A percentile compares a stretch with the other conserved stretches of the same genome.
phyloP scores from a whole-genome alignment of 768 basidiomycete species.

The Lactarius sanguifluus region DNA sequence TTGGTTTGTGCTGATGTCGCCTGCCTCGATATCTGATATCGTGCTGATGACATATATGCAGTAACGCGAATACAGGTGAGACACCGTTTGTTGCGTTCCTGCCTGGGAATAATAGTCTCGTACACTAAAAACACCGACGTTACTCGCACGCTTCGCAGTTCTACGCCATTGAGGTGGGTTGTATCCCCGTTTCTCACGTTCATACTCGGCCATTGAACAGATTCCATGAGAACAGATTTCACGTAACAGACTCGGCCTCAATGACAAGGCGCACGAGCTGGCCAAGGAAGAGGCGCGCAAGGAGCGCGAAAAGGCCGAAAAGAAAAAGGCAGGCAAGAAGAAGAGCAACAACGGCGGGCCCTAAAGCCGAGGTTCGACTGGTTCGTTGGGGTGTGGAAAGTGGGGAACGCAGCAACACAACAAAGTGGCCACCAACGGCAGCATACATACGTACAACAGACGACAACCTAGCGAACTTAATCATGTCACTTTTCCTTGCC shows the following conservation, averaged over 20 bases:
- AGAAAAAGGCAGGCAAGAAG: slow-evolving; percentile 46
- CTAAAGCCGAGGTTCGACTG: not conserved
- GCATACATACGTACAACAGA: not conserved
- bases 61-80: slow-evolving; percentile 71
- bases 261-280: slow-evolving; percentile 79
- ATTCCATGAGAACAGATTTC: slow-evolving; percentile 59
- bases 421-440: not conserved
- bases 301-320: slow-evolving; percentile 56
- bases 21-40: not conserved
- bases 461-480: not conserved
- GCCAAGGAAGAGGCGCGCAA: slow-evolving; percentile 66
- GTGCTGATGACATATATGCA: slow-evolving; percentile 32
- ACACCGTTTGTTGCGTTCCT: slow-evolving; percentile 4
- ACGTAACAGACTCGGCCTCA: slow-evolving; percentile 87
- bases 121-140: not conserved
- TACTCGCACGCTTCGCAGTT: slow-evolving; percentile 52
- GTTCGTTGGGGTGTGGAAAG: not conserved
- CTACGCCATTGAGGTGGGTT: slow-evolving; percentile 81
- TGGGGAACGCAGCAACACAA: not conserved
- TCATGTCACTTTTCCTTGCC: not conserved
- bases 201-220: not conserved
- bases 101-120: slow-evolving; percentile 1
- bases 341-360: slow-evolving; percentile 25
- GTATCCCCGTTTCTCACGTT: not conserved
- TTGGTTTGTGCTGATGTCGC: slow-evolving; percentile 54